A percentile compares a stretch with the other conserved stretches of the same genome.
Conservation (phyloP, 768 basidiomycete species). For the Sistotremastrum suecicum region DNA sequence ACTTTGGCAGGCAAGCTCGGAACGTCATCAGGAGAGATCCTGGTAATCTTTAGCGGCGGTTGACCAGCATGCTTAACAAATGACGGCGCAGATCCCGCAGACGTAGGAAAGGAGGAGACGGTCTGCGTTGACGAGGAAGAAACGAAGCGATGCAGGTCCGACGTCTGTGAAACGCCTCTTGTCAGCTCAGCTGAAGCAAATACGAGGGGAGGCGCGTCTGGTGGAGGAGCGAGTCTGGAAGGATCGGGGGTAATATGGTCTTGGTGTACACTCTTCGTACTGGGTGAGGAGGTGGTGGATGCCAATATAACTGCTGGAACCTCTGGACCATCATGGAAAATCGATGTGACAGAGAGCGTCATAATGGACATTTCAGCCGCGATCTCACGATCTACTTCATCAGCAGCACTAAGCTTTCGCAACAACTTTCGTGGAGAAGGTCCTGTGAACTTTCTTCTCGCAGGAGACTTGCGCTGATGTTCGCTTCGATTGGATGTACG, state of each 20-base stretch:
- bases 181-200: too few relatives aligned
- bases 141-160: slow-evolving; percentile 76
- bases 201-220: slow-evolving; percentile 11
- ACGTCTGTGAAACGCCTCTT: neutral
- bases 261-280: slow-evolving; percentile 11
- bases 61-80: slow-evolving; percentile 69
- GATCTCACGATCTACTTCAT: slow-evolving; percentile 28
- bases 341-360: slow-evolving; percentile 16
- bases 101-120: slow-evolving; percentile 41
- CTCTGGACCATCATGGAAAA: slow-evolving; percentile 17
- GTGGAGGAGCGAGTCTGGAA: slow-evolving; percentile 8
- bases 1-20: slow-evolving; percentile 61
- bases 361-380: slow-evolving; percentile 28
- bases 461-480: slow-evolving; percentile 1
- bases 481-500: neutral
- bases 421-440: slow-evolving; percentile 30
- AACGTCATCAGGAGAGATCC: slow-evolving; percentile 70
- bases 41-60: slow-evolving; percentile 54
- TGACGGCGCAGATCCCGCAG: slow-evolving; percentile 59
- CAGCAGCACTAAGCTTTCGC: slow-evolving; percentile 22
- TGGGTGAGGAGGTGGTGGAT: slow-evolving; percentile 9
- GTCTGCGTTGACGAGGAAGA: slow-evolving; percentile 78
- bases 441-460: slow-evolving; percentile 22
- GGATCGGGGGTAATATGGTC: slow-evolving; percentile 21
- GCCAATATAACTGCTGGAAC: slow-evolving; percentile 13